These are phyloP conservation scores for Francoa sonchifolia DNA, from an alignment of 441 rosid species.

Conservation along the genomic window DNA sequence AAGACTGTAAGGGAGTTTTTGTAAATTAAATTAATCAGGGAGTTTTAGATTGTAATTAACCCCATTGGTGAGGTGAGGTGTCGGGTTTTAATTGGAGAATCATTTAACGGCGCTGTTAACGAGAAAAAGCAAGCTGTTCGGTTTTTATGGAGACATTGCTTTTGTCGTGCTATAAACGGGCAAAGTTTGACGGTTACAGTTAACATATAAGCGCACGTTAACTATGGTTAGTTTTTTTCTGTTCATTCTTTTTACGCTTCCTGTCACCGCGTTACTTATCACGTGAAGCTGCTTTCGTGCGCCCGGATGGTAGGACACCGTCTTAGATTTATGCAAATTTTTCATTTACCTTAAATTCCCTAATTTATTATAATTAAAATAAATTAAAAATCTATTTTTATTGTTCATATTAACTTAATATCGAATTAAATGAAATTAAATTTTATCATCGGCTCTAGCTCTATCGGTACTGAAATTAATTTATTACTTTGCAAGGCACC, in stretches of 20 bases:
- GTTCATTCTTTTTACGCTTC: no score
- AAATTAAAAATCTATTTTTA: no score
- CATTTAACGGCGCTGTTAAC: constrained; percentile 1
- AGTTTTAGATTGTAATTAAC: background rate
- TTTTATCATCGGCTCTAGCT: no score
- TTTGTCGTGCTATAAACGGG: constrained; percentile 54
- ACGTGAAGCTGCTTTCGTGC: constrained; percentile 24
- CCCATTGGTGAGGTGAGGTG: background rate
- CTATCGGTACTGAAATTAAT: no score
- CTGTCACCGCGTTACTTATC: no score
- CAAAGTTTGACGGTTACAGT: constrained; percentile 26
- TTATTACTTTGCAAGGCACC: no score
- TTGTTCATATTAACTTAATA: no score
- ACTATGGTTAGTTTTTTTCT: background rate
- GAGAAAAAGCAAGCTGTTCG: constrained; percentile 31
- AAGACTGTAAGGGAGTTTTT: constrained; percentile 39
- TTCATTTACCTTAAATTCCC: no score
- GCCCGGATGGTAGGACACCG: constrained; percentile 14
- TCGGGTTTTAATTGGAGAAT: background rate
- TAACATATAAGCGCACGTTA: constrained; percentile 21
- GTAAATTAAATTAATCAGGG: constrained; percentile 7
- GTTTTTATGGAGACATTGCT: constrained; percentile 54
- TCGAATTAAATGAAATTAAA: no score
- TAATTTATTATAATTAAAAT: no score
- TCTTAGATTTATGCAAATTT: no score